Percentiles rank a stretch among this genome's conserved stretches.
Conservation (phyloP, 1,284 basidiomycete genomes). For the Moesziomyces sp. region DNA sequence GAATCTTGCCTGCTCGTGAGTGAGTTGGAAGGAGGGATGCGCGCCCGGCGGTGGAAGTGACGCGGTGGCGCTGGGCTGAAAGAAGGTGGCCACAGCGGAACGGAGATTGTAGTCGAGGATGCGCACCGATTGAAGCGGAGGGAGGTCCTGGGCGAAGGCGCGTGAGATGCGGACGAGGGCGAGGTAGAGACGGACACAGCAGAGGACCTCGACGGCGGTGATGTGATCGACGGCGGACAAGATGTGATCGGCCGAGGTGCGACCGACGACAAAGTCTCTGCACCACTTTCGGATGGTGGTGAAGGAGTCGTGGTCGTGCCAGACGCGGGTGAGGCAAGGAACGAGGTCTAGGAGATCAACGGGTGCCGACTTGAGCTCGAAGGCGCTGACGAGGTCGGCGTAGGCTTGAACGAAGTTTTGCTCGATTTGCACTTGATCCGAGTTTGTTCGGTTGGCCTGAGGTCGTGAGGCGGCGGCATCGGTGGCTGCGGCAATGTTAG, state of each 20-base stretch:
- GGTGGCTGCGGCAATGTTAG: not conserved
- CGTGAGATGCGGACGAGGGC: conserved; percentile 51
- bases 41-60: conserved; percentile 4
- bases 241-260: conserved; percentile 24
- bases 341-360: conserved; percentile 45
- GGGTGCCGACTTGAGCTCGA: conserved; percentile 39
- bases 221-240: conserved; percentile 44
- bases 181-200: conserved; percentile 55
- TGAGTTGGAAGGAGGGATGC: conserved; percentile 41
- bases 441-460: not conserved
- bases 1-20: conserved; percentile 56
- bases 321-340: conserved; percentile 22
- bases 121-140: conserved; percentile 43
- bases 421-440: conserved; percentile 28
- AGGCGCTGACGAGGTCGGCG: conserved; percentile 25
- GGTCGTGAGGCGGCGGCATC: not conserved
- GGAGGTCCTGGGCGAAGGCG: conserved; percentile 28
- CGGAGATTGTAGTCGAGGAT: conserved; percentile 54
- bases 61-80: conserved; percentile 15
- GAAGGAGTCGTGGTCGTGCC: conserved; percentile 36
- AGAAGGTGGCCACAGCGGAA: conserved; percentile 43
- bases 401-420: conserved; percentile 32
- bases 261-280: conserved; percentile 47
- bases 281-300: conserved; percentile 40
- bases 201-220: conserved; percentile 51